Evolutionary conservation across 257 asterid genomes (phyloP).

Genomic region (Solanum clarkiae): DNA sequence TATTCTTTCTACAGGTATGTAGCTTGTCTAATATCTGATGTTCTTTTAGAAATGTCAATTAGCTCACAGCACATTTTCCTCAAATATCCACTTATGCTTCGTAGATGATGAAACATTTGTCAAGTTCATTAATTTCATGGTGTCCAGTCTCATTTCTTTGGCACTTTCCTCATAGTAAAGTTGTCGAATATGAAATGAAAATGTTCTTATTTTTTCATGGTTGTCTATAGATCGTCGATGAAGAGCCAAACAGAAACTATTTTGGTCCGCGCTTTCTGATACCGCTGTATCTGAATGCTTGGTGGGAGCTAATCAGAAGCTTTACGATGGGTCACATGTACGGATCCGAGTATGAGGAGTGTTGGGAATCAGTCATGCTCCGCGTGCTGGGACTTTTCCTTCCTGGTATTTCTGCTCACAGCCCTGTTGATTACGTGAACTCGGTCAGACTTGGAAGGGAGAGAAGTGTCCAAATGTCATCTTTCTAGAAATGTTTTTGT

Average conservation of each 20-base stretch:
- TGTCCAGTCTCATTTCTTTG: not conserved
- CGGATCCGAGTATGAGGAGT: slow-evolving; percentile 59
- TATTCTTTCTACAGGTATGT: not conserved
- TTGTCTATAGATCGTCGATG: slow-evolving; percentile 43
- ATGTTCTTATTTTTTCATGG: not conserved
- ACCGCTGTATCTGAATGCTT: slow-evolving; percentile 52
- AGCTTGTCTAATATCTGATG: not conserved
- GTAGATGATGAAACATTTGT: not conserved
- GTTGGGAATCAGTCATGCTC: slow-evolving; percentile 60
- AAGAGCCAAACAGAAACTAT: slow-evolving; percentile 81
- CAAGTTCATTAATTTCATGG: not conserved
- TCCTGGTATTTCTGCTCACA: slow-evolving; percentile 80
- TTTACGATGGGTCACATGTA: slow-evolving; percentile 21
- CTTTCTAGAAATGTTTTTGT: slow-evolving; percentile 5
- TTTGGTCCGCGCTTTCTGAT: slow-evolving; percentile 50
- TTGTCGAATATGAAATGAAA: not conserved
- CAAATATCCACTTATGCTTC: not conserved
- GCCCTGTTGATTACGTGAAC: slow-evolving; percentile 78
- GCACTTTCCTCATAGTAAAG: not conserved
- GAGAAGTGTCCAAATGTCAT: slow-evolving; percentile 14
- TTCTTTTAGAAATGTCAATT: not conserved
- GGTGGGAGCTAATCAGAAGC: slow-evolving; percentile 76
- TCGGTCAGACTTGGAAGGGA: slow-evolving; percentile 66
- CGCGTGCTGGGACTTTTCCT: slow-evolving; percentile 52
- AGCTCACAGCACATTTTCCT: not conserved